Conservation (phyloP, 2,329 filamentous ascomycete genomes). For the Scedosporium dehoogii region DNA sequence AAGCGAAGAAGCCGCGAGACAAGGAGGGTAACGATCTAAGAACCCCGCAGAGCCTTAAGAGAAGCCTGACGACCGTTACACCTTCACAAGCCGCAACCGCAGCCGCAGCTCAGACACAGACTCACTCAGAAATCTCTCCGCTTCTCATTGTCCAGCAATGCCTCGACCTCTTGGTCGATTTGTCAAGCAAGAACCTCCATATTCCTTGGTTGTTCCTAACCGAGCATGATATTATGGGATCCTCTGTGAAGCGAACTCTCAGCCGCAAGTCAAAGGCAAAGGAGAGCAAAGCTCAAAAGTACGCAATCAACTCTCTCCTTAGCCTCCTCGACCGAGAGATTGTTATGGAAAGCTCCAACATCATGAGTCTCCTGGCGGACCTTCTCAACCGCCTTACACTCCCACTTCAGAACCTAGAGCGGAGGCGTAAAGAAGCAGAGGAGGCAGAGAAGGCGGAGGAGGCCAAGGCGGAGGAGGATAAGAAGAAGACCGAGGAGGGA, state of each 20-base stretch:
- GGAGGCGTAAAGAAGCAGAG: slow-evolving; percentile 66
- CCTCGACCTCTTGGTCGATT: slow-evolving; percentile 70
- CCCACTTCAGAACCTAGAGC: slow-evolving; percentile 72
- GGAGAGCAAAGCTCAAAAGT: slow-evolving; percentile 75
- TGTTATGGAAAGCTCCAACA: slow-evolving; percentile 92
- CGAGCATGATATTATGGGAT: slow-evolving; percentile 71
- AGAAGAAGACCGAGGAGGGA: neutral
- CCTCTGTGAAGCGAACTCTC: slow-evolving; percentile 64
- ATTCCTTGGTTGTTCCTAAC: slow-evolving; percentile 88
- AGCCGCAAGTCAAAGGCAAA: slow-evolving; percentile 83
- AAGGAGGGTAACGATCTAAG: slow-evolving; percentile 53
- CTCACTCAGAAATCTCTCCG: slow-evolving; percentile 82
- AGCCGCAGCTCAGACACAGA: slow-evolving; percentile 24
- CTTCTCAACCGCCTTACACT: slow-evolving; percentile 81
- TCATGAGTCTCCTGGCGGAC: slow-evolving; percentile 88
- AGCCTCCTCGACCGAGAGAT: slow-evolving; percentile 84
- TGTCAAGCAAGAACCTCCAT: slow-evolving; percentile 76
- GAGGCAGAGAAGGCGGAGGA: slow-evolving; percentile 35
- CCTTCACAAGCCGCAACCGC: neutral
- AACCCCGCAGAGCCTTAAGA: slow-evolving; percentile 73
- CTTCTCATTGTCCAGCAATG: slow-evolving; percentile 95
- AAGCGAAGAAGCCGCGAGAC: slow-evolving; percentile 69
- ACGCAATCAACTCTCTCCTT: slow-evolving; percentile 83
- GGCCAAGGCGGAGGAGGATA: slow-evolving; percentile 19
- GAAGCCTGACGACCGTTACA: slow-evolving; percentile 47